These are phyloP conservation scores for Zizania palustris DNA, from an alignment of 202 grass and related monocot genomes.

Conservation along the genomic window DNA sequence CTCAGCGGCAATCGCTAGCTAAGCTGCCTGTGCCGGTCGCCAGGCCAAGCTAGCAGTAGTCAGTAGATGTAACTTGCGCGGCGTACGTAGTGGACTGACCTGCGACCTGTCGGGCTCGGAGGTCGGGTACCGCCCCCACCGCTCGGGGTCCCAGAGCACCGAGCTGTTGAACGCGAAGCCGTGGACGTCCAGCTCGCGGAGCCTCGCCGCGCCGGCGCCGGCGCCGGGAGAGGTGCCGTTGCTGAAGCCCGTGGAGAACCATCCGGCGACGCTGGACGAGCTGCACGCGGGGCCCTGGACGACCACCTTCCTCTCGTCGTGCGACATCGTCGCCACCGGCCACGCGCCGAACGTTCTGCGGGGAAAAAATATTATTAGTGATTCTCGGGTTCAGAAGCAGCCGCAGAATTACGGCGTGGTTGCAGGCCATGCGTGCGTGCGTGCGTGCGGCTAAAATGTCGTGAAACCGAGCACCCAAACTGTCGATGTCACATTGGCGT, in stretches of 20 bases:
- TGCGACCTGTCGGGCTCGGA: conserved; percentile 90
- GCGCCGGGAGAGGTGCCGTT: background rate
- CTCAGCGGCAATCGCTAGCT: conserved; percentile 11
- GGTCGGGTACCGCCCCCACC: conserved; percentile 87
- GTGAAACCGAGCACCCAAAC: background rate
- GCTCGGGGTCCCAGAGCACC: conserved; percentile 86
- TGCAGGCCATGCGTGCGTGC: background rate
- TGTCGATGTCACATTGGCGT: conserved; percentile 11
- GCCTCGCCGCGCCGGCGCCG: conserved; percentile 21
- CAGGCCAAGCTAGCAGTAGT: too few species aligned
- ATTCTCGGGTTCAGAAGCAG: background rate
- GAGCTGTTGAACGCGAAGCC: conserved; percentile 94
- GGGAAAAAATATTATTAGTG: background rate
- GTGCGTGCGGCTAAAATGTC: conserved; percentile 3
- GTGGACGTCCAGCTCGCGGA: conserved; percentile 53
- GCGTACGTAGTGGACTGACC: conserved; percentile 40
- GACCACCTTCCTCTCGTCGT: conserved; percentile 60
- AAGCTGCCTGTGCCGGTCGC: background rate
- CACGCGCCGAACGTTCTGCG: conserved; percentile 84
- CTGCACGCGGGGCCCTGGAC: conserved; percentile 81
- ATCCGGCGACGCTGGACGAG: conserved; percentile 75
- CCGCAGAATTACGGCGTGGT: background rate
- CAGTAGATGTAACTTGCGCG: too few species aligned
- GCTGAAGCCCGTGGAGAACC: conserved; percentile 62
- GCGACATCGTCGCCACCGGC: conserved; percentile 80